Evolutionary conservation across 2,329 filamentous ascomycete genomes (phyloP).

Genomic region (Biscogniauxia mediterranea): DNA sequence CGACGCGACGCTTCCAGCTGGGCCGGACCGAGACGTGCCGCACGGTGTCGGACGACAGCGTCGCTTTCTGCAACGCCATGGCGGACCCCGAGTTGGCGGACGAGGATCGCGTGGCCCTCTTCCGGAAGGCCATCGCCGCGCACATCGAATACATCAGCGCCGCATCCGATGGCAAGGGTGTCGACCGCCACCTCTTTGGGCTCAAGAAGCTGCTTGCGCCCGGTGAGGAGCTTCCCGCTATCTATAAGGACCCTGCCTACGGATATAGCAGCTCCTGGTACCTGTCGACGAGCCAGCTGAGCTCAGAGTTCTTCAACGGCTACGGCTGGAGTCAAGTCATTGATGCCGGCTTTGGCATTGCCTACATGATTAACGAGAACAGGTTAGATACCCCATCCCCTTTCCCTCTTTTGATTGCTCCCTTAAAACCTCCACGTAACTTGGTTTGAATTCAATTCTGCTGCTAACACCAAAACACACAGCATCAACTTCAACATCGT

Average conservation of each 20-base stretch:
- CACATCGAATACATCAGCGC: constrained; percentile 90
- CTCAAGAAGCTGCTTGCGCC: constrained; percentile 85
- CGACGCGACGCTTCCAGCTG: constrained; percentile 91
- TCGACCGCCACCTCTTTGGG: constrained; percentile 95
- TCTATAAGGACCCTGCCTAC: constrained; percentile 87
- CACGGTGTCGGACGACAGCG: constrained; percentile 84
- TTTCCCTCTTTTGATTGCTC: background rate
- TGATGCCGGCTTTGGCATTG: constrained; percentile 93
- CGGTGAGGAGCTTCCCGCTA: constrained; percentile 75
- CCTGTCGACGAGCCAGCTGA: constrained; percentile 84
- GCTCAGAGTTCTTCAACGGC: constrained; percentile 96
- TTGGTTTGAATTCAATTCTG: background rate
- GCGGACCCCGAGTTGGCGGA: constrained; percentile 63
- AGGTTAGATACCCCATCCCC: constrained; percentile 52
- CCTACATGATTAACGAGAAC: constrained; percentile 99
- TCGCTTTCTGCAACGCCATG: constrained; percentile 88
- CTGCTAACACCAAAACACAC: constrained; percentile 18
- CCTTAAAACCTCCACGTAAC: background rate
- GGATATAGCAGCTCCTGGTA: constrained; percentile 85
- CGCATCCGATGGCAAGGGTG: constrained; percentile 87
- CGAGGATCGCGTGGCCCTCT: constrained; percentile 67
- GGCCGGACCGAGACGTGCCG: constrained; percentile 97
- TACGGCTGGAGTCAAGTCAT: constrained; percentile 99
- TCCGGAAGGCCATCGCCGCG: constrained; percentile 76
- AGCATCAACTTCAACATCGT: constrained; percentile 98